phyloP scores from a whole-genome alignment of 495 filamentous ascomycete genomes.

The Rhizodiscina lignyota region DNA sequence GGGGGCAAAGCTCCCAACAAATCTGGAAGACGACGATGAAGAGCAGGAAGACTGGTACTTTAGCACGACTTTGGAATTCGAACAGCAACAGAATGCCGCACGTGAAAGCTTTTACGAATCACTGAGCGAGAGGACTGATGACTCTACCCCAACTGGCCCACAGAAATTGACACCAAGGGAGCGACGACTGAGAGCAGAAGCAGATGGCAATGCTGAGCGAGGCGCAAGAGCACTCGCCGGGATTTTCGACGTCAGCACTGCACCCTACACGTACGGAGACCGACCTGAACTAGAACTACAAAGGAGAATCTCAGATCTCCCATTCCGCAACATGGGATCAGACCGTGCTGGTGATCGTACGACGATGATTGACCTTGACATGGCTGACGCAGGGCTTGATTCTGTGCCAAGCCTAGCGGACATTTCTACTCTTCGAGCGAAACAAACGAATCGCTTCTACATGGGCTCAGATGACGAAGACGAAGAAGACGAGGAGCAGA shows the following conservation, averaged over 20 bases:
- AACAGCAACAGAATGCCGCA: constrained; percentile 33
- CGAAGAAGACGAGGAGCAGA: constrained; percentile 14
- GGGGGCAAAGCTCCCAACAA: too few species aligned
- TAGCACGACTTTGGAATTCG: constrained; percentile 71
- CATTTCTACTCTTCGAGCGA: constrained; percentile 33
- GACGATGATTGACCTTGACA: constrained; percentile 29
- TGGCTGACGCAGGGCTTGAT: constrained; percentile 32
- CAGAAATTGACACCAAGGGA: too few species aligned
- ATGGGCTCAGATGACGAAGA: constrained; percentile 24
- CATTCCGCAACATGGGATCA: constrained; percentile 16
- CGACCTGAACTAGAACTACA: too few species aligned
- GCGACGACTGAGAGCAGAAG: too few species aligned
- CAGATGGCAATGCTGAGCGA: too few species aligned
- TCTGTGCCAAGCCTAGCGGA: constrained; percentile 30
- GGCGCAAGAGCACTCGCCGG: constrained; percentile 12
- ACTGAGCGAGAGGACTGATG: constrained; percentile 8
- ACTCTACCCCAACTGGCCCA: too few species aligned
- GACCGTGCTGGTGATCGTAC: constrained; percentile 17
- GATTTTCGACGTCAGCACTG: constrained; percentile 17
- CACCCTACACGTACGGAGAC: too few species aligned
- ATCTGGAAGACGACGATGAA: too few species aligned
- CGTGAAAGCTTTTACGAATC: constrained; percentile 3
- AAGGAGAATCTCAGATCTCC: constrained; percentile 18
- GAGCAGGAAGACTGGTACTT: constrained; percentile 76
- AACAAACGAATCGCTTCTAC: constrained; percentile 27